Base-by-base conservation (phyloP, 176 grass and related monocot genomes). In the Oryza meyeriana region DNA sequence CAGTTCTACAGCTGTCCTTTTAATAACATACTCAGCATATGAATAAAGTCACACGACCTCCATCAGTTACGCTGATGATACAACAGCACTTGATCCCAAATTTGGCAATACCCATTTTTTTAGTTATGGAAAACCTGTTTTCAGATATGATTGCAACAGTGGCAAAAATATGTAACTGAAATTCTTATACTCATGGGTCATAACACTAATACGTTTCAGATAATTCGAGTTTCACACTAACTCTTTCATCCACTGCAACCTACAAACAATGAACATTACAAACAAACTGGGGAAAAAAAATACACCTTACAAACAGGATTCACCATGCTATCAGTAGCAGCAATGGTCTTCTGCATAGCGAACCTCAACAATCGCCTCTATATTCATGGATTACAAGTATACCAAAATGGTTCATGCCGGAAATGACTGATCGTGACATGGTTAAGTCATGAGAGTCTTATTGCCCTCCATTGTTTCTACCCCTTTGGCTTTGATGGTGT, bases 401-500 rank as follows among this genome's bases (percentile, higher is more conserved):
- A 61, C 14, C 62, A 83, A 78, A 86, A 83, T 74, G 67, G 64
- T 57, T 33, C 1, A 42, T 82, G 27, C 22, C 22, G 6, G 68
- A 67, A 35, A 82, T 17, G 44, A 24, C 28, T 16, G 6, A 20
- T 28, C 40, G 35, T 64, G 31, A 58, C 64, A 61, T 74, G 2
- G 27, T 31, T 30, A 30, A 71, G 13, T 81, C 10, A 44, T 41
- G 61, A 14, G 22, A 0, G 2, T 36, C 29, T 10, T 8, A 27
- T 61, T 72, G 35, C 36, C 59, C 61, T 35, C 8, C 18, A 17
- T 72, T 62, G 36, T 38, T 66, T 80, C 74, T 77, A 80, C 25
- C 72, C 77, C 42, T 45, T 26, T 61, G 84, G 84, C 57, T 90
- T 90, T 66, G 84, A 86, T 69, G 88, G 74, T 52, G 88, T 81